Base-by-base conservation (phyloP, 768 basidiomycete genomes). In the Termitomyces heimii region DNA sequence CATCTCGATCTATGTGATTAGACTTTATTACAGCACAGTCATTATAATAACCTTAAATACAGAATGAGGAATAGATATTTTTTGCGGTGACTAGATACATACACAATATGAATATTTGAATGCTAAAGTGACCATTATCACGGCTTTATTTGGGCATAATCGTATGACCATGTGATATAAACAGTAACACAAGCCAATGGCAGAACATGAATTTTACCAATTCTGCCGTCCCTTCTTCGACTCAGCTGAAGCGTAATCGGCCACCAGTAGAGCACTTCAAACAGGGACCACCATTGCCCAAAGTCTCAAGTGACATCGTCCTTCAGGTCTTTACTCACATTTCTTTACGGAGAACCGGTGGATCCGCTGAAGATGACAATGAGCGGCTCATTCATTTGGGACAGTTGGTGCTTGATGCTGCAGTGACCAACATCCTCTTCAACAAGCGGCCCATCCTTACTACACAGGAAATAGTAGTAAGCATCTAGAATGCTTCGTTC, bases 251-350 rank as follows among this genome's bases (percentile, higher is more conserved):
- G 59, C 64, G 66, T 44, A 54, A 55, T 35, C 55, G 61, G 12
- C 59, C 53, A 29, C 57, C 57, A 35, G 28, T 22, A 52, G 60
- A 62, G 34, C 45, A 22, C 40, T 51, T 24, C 16, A 39, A 32
- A 34, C 62, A 49, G 53, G 48, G 71, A 52, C 81, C 78, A 50
- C 72, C 72, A 24, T 66, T 82, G 59, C 87, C 82, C 45, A 75
- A 73, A 66, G 72, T 82, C 49, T 64, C 58, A 56, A 73, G 74
- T 31, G 81, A 85, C 51, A 71, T 82, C 37, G 72, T 84, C 61
- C 78, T 90, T 53, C 81, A 86, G 62, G 83, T 88, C 53, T 89
- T 81, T 63, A 88, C 86, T 13, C 88, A 91, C 66, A 77, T 70
- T 63, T 86, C 86, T 20, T 74, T 90, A 50, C 76, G 82, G 51